Base-by-base conservation (phyloP, 106 monocot species). In the Acanthochlamys bracteata region DNA sequence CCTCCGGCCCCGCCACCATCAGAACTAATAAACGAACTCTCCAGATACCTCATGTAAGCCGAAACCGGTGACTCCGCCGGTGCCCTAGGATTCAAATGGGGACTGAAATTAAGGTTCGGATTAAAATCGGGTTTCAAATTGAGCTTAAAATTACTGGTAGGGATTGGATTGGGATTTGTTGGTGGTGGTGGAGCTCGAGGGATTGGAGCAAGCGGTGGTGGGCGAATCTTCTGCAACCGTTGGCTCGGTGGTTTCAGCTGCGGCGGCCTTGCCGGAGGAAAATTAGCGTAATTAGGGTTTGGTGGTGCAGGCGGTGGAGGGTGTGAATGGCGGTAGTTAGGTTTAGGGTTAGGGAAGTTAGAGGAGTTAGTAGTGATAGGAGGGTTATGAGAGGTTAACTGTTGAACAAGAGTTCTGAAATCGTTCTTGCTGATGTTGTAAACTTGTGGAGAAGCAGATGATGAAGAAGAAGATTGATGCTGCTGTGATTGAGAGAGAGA, bases 11-110 rank as follows among this genome's bases (percentile, higher is more conserved):
- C 13, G 61, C 27, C 66, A 40, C 53, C 71, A 61, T 21, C 65
- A 16, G 71, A 55, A 74, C 61, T 69, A 24, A 81, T 63, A 15
- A 91, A 69, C 52, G 91, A 86, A 61, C 57, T 79, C 70, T 92
- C 86, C 46, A 92, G 77, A 67, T 82, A 82, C 20, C 79, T 78
- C 92, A 92, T 87, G 72, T 84, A 86, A 17, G 81, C 83, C 10
- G 86, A 64, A 20, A 86, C 76, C 3, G 86, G 86, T 17, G 86
- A 84, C 20, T 86, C 92, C 3, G 78, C 52, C 61, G 69, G 72
- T 23, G 20, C 10, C 55, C 13, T 60, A 63, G 55, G 60, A 1
- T 20, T 57, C n/a, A 56, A 64, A 9, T 53, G 59, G 19, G 65
- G 57, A 20, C 1, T 24, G 45, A 24, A 17, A 57, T 59, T 42